phyloP scores from a whole-genome alignment of 2,329 filamentous ascomycete genomes.

The Rhynchosporium secalis region DNA sequence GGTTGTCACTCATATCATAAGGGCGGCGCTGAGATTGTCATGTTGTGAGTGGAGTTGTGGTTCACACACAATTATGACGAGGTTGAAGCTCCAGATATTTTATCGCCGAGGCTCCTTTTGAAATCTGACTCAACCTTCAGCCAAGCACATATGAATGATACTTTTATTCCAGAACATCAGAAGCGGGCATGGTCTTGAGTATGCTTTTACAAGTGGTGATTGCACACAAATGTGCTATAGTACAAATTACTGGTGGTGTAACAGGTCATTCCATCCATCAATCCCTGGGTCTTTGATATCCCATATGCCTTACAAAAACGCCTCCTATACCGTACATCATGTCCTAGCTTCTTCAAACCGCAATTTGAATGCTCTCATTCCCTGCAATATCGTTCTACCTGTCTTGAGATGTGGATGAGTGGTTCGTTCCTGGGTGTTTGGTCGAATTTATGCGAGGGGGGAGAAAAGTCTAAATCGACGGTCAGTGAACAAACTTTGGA shows the following conservation, averaged over 20 bases:
- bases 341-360: conserved; percentile 1
- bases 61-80: conserved; percentile 23
- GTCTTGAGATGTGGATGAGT: conserved; percentile 8
- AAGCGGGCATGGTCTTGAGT: background rate
- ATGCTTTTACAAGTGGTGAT: conserved; percentile 33
- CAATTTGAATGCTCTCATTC: conserved; percentile 20
- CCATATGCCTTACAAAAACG: conserved; percentile 30
- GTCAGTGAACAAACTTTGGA: conserved; percentile 29
- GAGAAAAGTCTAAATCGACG: conserved; percentile 55
- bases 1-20: conserved; percentile 42
- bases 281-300: conserved; percentile 15
- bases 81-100: conserved; percentile 29
- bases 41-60: conserved; percentile 23
- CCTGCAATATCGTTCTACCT: conserved; percentile 20
- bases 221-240: conserved; percentile 31
- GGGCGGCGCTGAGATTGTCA: conserved; percentile 28
- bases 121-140: background rate
- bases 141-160: background rate
- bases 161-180: background rate
- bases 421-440: conserved; percentile 16
- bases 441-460: conserved; percentile 56
- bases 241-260: conserved; percentile 35
- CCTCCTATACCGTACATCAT: conserved; percentile 34
- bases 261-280: conserved; percentile 22
- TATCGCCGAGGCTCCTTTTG: conserved; percentile 12